Evolutionary conservation across 345 rosid species (phyloP).

Genomic region (Turritis glabra): DNA sequence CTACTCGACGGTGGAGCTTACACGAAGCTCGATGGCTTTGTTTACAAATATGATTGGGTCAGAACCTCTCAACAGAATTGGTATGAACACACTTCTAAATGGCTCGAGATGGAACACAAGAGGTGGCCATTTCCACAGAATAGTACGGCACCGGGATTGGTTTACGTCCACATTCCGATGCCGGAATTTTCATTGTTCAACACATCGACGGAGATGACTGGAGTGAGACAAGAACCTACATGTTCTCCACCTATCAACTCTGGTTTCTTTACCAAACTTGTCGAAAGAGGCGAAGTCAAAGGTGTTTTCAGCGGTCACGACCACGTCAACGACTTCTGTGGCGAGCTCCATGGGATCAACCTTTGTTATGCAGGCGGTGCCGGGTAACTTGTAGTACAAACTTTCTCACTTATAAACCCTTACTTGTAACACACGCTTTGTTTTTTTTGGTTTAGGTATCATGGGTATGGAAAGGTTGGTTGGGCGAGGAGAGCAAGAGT

Average conservation of each 20-base stretch:
- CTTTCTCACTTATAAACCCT: not conserved
- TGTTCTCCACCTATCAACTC: constrained; percentile 77
- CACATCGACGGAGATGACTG: constrained; percentile 56
- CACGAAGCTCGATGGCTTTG: constrained; percentile 55
- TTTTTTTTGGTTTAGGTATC: constrained; percentile 54
- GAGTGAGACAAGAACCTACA: constrained; percentile 71
- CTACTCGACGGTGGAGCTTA: constrained; percentile 86
- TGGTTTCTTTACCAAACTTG: constrained; percentile 83
- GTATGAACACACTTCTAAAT: constrained; percentile 76
- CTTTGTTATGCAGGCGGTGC: constrained; percentile 95
- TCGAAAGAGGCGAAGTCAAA: constrained; percentile 78
- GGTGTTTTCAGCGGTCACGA: constrained; percentile 92
- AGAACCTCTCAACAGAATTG: constrained; percentile 84
- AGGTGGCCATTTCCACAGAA: constrained; percentile 58
- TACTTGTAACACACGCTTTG: constrained; percentile 13
- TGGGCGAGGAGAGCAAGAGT: constrained; percentile 88
- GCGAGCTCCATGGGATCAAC: constrained; percentile 56
- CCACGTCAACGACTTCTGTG: constrained; percentile 90
- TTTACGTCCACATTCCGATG: constrained; percentile 84
- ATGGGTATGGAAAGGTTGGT: constrained; percentile 91
- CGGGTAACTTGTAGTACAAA: constrained; percentile 24
- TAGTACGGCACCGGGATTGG: constrained; percentile 82
- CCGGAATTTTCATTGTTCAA: constrained; percentile 69
- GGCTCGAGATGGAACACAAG: constrained; percentile 64
- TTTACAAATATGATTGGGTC: constrained; percentile 66